Evolutionary conservation across 108 stramenopile species (phyloP).

Genomic region (Aurantiochytrium sp.): DNA sequence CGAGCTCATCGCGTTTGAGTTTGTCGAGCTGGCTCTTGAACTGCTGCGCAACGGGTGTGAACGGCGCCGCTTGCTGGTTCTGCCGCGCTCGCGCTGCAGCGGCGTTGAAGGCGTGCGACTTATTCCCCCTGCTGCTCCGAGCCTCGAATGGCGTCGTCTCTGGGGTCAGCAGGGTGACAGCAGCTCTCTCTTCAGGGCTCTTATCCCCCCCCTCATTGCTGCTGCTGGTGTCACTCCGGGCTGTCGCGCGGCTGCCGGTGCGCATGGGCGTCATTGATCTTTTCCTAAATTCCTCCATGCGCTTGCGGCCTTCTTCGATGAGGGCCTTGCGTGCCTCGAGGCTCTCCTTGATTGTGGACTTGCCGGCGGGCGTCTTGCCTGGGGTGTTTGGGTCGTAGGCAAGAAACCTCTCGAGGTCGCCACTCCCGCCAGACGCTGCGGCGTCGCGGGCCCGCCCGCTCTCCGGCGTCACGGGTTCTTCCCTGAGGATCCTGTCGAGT

Average conservation of each 20-base stretch:
- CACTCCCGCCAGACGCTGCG: too few species aligned
- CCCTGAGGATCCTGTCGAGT: too few species aligned
- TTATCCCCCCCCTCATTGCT: too few species aligned
- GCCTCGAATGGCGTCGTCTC: too few species aligned
- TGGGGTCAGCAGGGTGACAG: too few species aligned
- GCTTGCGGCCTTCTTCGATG: neutral
- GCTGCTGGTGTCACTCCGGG: too few species aligned
- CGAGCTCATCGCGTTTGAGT: slow-evolving; percentile 28
- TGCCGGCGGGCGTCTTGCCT: neutral
- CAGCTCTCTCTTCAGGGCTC: too few species aligned
- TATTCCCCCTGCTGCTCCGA: too few species aligned
- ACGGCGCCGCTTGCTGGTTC: neutral
- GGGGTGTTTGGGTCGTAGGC: neutral
- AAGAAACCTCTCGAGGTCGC: neutral
- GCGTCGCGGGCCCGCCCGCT: too few species aligned
- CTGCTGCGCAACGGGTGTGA: neutral
- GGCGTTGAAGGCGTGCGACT: too few species aligned
- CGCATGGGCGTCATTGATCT: neutral
- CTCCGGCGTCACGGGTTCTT: too few species aligned
- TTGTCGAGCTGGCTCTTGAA: neutral
- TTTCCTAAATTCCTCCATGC: neutral
- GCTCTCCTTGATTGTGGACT: neutral
- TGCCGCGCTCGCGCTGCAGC: too few species aligned
- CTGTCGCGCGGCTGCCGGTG: neutral
- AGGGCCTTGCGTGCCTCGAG: neutral